phyloP scores from a whole-genome alignment of 208 protist genomes.

The Trypanosoma brucei region DNA sequence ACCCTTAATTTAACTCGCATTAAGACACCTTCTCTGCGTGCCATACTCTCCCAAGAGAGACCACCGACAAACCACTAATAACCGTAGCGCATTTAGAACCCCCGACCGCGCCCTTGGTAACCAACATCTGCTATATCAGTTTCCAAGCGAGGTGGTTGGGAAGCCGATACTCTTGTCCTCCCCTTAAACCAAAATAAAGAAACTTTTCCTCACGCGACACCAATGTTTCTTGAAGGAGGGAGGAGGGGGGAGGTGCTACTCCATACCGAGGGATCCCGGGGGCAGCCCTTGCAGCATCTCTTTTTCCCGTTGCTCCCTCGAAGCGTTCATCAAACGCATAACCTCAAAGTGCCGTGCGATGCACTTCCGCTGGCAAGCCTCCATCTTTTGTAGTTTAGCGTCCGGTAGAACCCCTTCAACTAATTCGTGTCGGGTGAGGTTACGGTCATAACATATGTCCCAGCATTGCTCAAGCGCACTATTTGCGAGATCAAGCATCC shows the following conservation, averaged over 20 bases:
- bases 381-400: conserved; percentile 59
- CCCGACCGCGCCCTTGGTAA: too few relatives aligned
- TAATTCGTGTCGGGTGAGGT: conserved; percentile 63
- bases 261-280: conserved; percentile 22
- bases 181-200: too few relatives aligned
- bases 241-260: neutral
- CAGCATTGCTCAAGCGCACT: conserved; percentile 73
- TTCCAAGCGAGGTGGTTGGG: too few relatives aligned
- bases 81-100: too few relatives aligned
- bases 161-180: too few relatives aligned
- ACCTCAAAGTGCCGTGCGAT: conserved; percentile 83
- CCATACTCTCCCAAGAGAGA: too few relatives aligned
- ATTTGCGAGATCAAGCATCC: conserved; percentile 68
- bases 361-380: conserved; percentile 85
- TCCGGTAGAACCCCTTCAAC: conserved; percentile 38
- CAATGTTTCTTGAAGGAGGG: too few relatives aligned
- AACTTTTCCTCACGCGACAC: neutral
- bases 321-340: conserved; percentile 70
- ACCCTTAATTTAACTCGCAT: too few relatives aligned
- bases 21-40: too few relatives aligned
- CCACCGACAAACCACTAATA: too few relatives aligned
- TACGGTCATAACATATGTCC: conserved; percentile 83
- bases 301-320: conserved; percentile 46
- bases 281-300: conserved; percentile 37
- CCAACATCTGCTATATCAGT: too few relatives aligned